These are phyloP conservation scores for Moringa oleifera DNA, from an alignment of 345 rosid species.

Conservation along the genomic window DNA sequence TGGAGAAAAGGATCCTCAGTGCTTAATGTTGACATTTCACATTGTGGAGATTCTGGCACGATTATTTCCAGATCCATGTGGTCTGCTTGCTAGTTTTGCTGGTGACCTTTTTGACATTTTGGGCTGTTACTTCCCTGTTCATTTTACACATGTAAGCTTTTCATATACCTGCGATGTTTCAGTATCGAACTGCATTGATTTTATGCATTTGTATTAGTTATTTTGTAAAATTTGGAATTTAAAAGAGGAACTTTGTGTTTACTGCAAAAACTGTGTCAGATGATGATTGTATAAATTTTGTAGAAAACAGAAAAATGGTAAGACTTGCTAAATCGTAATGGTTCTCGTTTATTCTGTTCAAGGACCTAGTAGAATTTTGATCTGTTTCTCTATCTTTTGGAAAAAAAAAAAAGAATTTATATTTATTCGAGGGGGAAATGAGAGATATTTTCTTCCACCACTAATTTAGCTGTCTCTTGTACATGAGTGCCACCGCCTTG, in stretches of 20 bases:
- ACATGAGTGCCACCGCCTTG: too few species aligned
- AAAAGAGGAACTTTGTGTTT: not conserved
- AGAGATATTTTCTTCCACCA: too few species aligned
- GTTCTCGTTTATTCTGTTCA: too few species aligned
- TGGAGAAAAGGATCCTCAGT: constrained; percentile 88
- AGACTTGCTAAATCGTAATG: too few species aligned
- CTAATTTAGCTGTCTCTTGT: too few species aligned
- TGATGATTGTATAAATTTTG: too few species aligned
- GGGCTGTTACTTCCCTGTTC: constrained; percentile 82
- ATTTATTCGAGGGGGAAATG: too few species aligned
- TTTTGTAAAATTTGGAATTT: not conserved
- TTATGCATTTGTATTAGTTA: not conserved
- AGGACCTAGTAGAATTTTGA: too few species aligned
- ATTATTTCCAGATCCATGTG: constrained; percentile 60
- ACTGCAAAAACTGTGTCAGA: not conserved
- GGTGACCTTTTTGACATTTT: constrained; percentile 55
- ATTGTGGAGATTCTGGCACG: constrained; percentile 57
- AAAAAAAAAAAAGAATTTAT: too few species aligned
- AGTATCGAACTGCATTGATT: not conserved
- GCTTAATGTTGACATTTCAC: constrained; percentile 73
- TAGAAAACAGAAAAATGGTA: too few species aligned
- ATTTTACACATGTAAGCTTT: constrained; percentile 87
- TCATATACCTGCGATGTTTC: not conserved
- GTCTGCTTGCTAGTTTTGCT: constrained; percentile 55
- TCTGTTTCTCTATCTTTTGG: too few species aligned